Percentiles rank a stretch among this genome's conserved stretches.
Evolutionary conservation across 805 yeast species (phyloP).

Genomic region (Barnettozyma salicaria): DNA sequence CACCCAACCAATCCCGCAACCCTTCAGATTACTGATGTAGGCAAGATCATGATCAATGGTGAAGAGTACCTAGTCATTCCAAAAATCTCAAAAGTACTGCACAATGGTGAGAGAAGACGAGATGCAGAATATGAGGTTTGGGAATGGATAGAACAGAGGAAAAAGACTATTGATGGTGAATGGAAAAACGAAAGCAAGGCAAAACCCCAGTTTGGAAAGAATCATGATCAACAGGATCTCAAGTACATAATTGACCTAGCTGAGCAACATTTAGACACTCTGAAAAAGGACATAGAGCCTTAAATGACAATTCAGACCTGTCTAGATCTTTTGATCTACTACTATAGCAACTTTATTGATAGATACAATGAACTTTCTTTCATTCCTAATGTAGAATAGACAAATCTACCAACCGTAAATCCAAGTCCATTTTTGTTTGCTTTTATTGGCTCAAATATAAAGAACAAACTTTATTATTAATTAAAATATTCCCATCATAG

Average conservation of each 20-base stretch:
- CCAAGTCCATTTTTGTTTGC: no score
- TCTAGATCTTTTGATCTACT: no score
- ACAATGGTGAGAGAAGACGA: constrained; percentile 3
- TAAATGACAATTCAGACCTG: no score
- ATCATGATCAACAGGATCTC: constrained; percentile 21
- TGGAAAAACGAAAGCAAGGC: not conserved
- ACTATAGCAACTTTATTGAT: no score
- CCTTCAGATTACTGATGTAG: constrained; percentile 5
- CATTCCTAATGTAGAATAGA: no score
- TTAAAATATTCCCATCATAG: no score
- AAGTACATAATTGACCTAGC: constrained; percentile 23
- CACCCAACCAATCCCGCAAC: not conserved
- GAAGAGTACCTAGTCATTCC: constrained; percentile 22
- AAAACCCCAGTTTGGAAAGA: constrained; percentile 4
- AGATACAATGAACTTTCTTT: no score
- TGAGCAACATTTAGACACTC: constrained; percentile 14
- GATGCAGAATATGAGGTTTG: constrained; percentile 24
- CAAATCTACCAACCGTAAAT: no score
- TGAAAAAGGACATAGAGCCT: constrained; percentile 10
- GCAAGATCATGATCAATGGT: constrained; percentile 21
- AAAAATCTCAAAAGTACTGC: constrained; percentile 9
- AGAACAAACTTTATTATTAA: no score
- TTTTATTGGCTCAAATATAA: no score
- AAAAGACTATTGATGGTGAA: not conserved
- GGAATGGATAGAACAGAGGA: constrained; percentile 26